Conservation (phyloP, 1,284 basidiomycete genomes). For the Apiotrichum domesticum region DNA sequence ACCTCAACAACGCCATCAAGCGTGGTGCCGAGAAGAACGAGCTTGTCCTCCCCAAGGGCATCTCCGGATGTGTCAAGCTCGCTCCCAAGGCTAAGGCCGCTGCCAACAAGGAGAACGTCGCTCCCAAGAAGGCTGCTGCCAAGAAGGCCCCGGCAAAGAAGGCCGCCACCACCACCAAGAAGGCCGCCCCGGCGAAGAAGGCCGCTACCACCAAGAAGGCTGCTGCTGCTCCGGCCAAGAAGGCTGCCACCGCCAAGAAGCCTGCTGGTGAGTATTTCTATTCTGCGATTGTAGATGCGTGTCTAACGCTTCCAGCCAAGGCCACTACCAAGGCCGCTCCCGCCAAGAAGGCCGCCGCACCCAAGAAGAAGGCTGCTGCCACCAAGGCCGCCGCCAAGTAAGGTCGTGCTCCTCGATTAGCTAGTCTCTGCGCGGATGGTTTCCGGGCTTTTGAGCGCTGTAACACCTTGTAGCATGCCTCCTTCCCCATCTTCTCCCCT, state of each 20-base stretch:
- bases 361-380: constrained; percentile 15
- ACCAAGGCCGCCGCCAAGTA: constrained; percentile 3
- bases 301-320: constrained; percentile 45
- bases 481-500: neutral
- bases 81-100: constrained; percentile 51
- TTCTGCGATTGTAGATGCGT: neutral
- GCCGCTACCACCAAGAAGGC: constrained; percentile 46
- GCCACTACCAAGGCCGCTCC: constrained; percentile 3
- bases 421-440: neutral
- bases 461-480: neutral
- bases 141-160: constrained; percentile 19
- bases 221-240: constrained; percentile 2
- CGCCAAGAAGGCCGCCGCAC: constrained; percentile 11
- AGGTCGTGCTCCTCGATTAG: neutral
- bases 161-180: constrained; percentile 2
- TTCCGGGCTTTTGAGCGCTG: neutral
- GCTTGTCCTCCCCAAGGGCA: constrained; percentile 83
- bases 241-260: constrained; percentile 19
- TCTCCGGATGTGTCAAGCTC: constrained; percentile 70
- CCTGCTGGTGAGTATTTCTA: constrained; percentile 1
- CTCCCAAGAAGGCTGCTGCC: constrained; percentile 45
- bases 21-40: constrained; percentile 70
- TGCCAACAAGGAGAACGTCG: constrained; percentile 55
- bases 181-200: constrained; percentile 18
- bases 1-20: constrained; percentile 74